phyloP scores from a whole-genome alignment of 75 land plant species.

The Chamaecyparis obtusa region DNA sequence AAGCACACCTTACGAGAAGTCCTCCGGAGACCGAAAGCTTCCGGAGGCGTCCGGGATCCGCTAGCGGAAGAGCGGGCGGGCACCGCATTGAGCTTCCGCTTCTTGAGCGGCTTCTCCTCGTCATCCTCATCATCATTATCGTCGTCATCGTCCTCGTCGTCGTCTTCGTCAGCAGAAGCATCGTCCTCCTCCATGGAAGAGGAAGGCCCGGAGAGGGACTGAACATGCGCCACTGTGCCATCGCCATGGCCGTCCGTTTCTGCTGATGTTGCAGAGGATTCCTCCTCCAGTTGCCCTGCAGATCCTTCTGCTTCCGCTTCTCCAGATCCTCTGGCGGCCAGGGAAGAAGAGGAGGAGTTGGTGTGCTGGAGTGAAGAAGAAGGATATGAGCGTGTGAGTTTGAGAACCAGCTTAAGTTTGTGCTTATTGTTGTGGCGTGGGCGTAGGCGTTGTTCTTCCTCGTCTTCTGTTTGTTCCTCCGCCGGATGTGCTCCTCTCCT shows the following conservation, averaged over 20 bases:
- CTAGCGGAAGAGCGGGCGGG: neutral
- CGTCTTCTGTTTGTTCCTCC: neutral
- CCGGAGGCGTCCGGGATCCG: neutral
- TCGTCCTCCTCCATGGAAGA: neutral
- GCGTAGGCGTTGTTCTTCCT: neutral
- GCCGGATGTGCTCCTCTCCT: neutral
- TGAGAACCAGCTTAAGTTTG: constrained; percentile 14
- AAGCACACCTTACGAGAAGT: neutral
- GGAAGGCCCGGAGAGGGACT: neutral
- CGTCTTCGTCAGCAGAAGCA: neutral
- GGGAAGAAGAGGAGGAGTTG: neutral
- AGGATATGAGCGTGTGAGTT: constrained; percentile 6
- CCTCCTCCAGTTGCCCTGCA: neutral
- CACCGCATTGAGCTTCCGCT: constrained; percentile 7
- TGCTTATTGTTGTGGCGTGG: neutral
- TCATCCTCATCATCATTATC: neutral
- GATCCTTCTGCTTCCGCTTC: neutral
- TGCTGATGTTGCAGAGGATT: neutral
- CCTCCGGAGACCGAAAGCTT: neutral
- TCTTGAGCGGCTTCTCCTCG: constrained; percentile 7
- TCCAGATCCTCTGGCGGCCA: neutral
- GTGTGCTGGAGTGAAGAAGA: neutral
- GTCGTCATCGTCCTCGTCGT: too few species aligned
- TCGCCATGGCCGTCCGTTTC: neutral
- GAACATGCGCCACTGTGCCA: neutral